Conservation (phyloP, 2,329 filamentous ascomycete species). For the Ascochyta rabiei region DNA sequence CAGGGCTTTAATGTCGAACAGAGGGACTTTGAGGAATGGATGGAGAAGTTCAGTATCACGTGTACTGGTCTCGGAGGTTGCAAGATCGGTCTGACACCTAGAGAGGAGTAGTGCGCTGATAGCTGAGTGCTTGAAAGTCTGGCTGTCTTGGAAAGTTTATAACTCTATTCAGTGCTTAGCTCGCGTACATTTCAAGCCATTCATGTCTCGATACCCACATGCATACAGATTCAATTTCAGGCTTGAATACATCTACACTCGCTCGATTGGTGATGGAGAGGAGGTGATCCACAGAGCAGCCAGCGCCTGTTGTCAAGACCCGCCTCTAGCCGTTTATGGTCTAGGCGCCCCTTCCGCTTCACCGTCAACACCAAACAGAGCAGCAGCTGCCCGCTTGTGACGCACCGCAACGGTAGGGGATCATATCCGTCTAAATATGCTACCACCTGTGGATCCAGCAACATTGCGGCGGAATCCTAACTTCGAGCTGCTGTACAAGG, state of each 20-base stretch:
- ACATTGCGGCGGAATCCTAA: slow-evolving; percentile 50
- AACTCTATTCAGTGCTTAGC: no score
- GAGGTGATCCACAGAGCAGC: not conserved
- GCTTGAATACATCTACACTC: no score
- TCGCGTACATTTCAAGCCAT: no score
- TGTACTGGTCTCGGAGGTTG: slow-evolving; percentile 26
- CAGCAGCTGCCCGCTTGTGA: not conserved
- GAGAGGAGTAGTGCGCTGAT: not conserved
- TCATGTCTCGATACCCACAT: no score
- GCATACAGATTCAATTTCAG: no score
- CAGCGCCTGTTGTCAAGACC: not conserved
- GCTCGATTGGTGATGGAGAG: no score
- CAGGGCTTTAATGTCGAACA: slow-evolving; percentile 28
- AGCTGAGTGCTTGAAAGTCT: no score
- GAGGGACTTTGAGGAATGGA: slow-evolving; percentile 28
- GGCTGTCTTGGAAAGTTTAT: no score
- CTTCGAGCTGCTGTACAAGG: slow-evolving; percentile 54
- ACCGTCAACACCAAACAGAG: slow-evolving; percentile 17
- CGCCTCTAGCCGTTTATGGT: not conserved
- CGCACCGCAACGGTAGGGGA: slow-evolving; percentile 44
- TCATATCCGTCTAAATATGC: slow-evolving; percentile 41
- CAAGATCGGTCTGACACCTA: slow-evolving; percentile 21
- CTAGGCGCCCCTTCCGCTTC: slow-evolving; percentile 1
- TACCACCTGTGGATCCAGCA: slow-evolving; percentile 49
- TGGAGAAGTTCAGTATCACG: slow-evolving; percentile 30